These are phyloP conservation scores for Phytophthora crassamura DNA, from an alignment of 352 stramenopile species.

Conservation along the genomic window DNA sequence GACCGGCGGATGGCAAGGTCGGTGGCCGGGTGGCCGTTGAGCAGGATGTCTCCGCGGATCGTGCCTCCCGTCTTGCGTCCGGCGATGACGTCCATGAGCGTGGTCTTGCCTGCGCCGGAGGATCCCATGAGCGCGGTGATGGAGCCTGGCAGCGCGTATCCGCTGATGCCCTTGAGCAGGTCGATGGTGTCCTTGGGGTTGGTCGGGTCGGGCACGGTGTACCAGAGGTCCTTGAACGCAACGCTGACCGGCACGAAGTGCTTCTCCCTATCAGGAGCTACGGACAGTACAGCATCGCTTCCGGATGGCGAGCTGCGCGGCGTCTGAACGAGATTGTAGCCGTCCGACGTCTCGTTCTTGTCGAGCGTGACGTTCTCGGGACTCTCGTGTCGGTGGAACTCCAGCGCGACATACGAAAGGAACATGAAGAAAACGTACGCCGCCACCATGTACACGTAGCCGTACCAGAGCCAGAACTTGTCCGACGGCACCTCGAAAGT, in stretches of 20 bases:
- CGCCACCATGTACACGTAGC: slow-evolving; percentile 9
- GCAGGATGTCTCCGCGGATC: no score
- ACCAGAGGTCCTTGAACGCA: slow-evolving; percentile 11
- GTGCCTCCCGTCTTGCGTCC: no score
- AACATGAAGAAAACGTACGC: slow-evolving; percentile 19
- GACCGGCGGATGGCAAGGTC: slow-evolving; percentile 53
- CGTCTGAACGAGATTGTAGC: slow-evolving; percentile 3
- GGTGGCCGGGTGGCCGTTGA: slow-evolving; percentile 47
- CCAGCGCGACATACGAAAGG: slow-evolving; percentile 13
- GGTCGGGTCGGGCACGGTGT: slow-evolving; percentile 27
- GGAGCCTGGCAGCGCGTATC: no score
- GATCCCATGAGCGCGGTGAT: no score
- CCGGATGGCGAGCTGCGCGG: neutral
- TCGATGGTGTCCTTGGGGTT: slow-evolving; percentile 46
- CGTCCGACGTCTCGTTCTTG: neutral
- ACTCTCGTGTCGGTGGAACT: slow-evolving; percentile 11
- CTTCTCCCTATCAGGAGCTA: slow-evolving; percentile 1
- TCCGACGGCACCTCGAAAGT: slow-evolving; percentile 17
- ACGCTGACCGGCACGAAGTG: slow-evolving; percentile 13
- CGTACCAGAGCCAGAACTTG: slow-evolving; percentile 27
- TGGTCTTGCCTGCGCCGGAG: no score
- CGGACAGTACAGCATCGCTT: neutral
- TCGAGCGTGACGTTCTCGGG: slow-evolving; percentile 13
- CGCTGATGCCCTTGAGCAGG: slow-evolving; percentile 50
- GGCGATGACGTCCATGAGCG: no score